Conservation (phyloP, 768 basidiomycete genomes). For the Mycena crocata region DNA sequence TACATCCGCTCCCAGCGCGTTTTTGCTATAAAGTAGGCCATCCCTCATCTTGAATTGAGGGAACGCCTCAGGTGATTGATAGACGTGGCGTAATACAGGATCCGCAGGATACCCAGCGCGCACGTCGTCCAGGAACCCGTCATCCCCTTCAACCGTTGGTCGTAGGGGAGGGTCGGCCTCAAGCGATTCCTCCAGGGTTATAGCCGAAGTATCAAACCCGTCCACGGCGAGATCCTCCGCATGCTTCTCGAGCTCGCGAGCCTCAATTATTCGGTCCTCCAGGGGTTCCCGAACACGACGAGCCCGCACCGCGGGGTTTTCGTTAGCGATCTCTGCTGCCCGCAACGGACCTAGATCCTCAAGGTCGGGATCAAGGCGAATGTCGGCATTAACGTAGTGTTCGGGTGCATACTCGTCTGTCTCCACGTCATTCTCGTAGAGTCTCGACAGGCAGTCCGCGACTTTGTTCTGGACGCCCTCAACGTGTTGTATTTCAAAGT, state of each 20-base stretch:
- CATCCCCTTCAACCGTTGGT: neutral
- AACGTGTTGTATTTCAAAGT: conserved; percentile 2
- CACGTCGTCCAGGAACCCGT: neutral
- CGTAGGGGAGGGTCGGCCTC: neutral
- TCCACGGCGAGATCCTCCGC: neutral
- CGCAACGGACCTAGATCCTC: conserved; percentile 1
- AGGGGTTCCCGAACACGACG: neutral
- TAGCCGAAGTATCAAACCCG: neutral
- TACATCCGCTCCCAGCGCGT: no score
- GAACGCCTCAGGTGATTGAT: neutral
- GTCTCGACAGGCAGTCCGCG: conserved; percentile 10
- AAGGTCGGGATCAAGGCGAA: neutral
- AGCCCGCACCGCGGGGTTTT: neutral
- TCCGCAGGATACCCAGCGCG: neutral
- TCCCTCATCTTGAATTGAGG: neutral
- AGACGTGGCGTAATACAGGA: neutral
- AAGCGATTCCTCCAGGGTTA: neutral
- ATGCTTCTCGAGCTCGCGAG: neutral
- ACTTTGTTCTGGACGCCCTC: conserved; percentile 11
- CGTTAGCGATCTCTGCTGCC: neutral
- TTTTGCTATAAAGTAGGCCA: neutral
- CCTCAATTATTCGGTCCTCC: conserved; percentile 6
- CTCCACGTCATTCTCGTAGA: neutral
- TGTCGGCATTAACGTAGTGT: neutral
- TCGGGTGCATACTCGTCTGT: neutral